phyloP scores from a whole-genome alignment of 2,329 filamentous ascomycete genomes.

The Plectosphaerella plurivora region DNA sequence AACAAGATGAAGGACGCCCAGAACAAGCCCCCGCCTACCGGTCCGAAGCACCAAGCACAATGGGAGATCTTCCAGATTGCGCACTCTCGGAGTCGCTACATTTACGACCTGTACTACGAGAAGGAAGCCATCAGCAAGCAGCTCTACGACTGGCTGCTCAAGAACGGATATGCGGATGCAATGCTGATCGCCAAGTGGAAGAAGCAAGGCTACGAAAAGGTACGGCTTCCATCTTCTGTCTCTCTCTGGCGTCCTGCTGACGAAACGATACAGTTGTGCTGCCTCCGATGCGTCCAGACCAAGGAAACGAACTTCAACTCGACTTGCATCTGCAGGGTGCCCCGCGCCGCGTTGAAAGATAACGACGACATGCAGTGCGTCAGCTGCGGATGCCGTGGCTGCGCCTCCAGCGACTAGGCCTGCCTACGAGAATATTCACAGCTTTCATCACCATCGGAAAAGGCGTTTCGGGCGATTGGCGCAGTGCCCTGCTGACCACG shows the following conservation, averaged over 20 bases:
- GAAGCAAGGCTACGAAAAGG: constrained; percentile 98
- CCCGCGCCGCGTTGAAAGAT: constrained; percentile 83
- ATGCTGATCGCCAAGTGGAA: constrained; percentile 99
- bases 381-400: constrained; percentile 89
- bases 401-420: constrained; percentile 72
- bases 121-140: constrained; percentile 91
- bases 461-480: constrained; percentile 5
- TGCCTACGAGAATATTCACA: background rate
- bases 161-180: constrained; percentile 93
- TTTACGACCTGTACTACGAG: constrained; percentile 97
- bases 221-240: constrained; percentile 31
- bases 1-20: constrained; percentile 97
- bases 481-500: background rate
- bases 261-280: constrained; percentile 66
- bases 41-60: constrained; percentile 78
- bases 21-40: constrained; percentile 78
- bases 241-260: background rate
- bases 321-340: constrained; percentile 95
- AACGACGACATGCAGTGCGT: constrained; percentile 89
- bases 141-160: constrained; percentile 93
- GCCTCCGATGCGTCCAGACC: constrained; percentile 94
- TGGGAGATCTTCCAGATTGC: constrained; percentile 98
- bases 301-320: constrained; percentile 99
- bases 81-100: constrained; percentile 86
- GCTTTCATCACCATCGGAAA: background rate